A percentile compares a stretch with the other conserved stretches of the same genome.
phyloP scores from a whole-genome alignment of 768 basidiomycete species.

The Amanita jacksonii region DNA sequence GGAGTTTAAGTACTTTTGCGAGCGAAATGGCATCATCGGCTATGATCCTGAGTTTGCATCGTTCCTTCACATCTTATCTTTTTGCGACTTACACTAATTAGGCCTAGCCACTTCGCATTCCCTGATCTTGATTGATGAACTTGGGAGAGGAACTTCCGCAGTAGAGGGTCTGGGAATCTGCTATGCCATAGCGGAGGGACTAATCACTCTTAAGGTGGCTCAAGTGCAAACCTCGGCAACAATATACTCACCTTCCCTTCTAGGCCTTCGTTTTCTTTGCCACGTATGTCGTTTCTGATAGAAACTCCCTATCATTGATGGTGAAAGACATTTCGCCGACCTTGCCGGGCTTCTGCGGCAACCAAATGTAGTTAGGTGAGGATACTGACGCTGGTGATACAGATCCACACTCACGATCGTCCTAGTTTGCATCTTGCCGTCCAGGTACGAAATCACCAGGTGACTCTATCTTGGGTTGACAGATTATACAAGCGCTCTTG shows the following conservation, averaged over 20 bases:
- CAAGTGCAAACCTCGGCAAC: neutral
- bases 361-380: slow-evolving; percentile 76
- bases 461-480: neutral
- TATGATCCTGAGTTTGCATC: slow-evolving; percentile 70
- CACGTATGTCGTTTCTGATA: slow-evolving; percentile 39
- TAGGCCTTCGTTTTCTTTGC: slow-evolving; percentile 88
- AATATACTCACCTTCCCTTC: neutral
- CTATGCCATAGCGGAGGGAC: slow-evolving; percentile 74
- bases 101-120: slow-evolving; percentile 63
- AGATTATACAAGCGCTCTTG: neutral
- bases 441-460: slow-evolving; percentile 35
- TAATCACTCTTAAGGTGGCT: slow-evolving; percentile 54
- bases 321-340: slow-evolving; percentile 67
- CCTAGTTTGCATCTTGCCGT: slow-evolving; percentile 74
- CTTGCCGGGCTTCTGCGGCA: slow-evolving; percentile 68
- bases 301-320: slow-evolving; percentile 2
- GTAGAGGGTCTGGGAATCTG: slow-evolving; percentile 75
- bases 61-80: neutral
- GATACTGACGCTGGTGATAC: neutral
- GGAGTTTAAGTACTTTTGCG: slow-evolving; percentile 87
- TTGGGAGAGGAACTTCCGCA: slow-evolving; percentile 88
- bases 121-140: slow-evolving; percentile 85
- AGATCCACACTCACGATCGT: slow-evolving; percentile 1
- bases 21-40: slow-evolving; percentile 89
- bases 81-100: slow-evolving; percentile 14